Base-by-base conservation (phyloP, 2,329 filamentous ascomycete species). In the Mariannaea sp. region DNA sequence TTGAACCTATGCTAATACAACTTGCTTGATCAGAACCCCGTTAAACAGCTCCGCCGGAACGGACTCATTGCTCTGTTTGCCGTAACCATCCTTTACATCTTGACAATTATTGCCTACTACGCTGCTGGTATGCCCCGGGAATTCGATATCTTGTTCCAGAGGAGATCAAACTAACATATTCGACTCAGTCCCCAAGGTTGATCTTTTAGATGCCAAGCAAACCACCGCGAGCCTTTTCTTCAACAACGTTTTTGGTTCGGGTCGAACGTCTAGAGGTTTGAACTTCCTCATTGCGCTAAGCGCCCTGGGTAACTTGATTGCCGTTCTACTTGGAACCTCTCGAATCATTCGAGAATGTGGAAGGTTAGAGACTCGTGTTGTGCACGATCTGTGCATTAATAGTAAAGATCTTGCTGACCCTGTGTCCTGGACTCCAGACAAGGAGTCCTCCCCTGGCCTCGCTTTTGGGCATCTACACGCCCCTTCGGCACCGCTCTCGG, bases 401-500 rank as follows among this genome's bases (percentile, higher is more conserved):
- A 9, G 9, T 7, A 29, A 6, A 24, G 9, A 17, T 44, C 17
- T 7, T 4, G 10, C 35, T 38, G 22, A 12, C n/a, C n/a, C n/a
- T n/a, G n/a, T n/a, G n/a, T n/a, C n/a, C n/a, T n/a, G n/a, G n/a
- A 5, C 33, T 3, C n/a, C n/a, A 76, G 80, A 53, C 82, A 85
- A 72, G 83, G 83, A 5, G 80, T 85, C 0, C 74, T 86, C 5
- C 83, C 83, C 0, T 85, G 70, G 35, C 75, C 82, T 4, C 67
- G 68, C 3, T 81, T 86, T 58, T 87, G 84, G 83, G 82, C 80
- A 0, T 82, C 80, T 0, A 86, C 83, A 0, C 76, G 74, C 48
- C 84, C 84, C 0, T 86, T 86, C 55, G 84, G 83, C 2, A 87
- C 84, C 0, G 82, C 84, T 0, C 65, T 85, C 0, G 83, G 81